These are phyloP conservation scores for Halteria grandinella DNA, from an alignment of 73 alveolate genomes.

Conservation along the genomic window DNA sequence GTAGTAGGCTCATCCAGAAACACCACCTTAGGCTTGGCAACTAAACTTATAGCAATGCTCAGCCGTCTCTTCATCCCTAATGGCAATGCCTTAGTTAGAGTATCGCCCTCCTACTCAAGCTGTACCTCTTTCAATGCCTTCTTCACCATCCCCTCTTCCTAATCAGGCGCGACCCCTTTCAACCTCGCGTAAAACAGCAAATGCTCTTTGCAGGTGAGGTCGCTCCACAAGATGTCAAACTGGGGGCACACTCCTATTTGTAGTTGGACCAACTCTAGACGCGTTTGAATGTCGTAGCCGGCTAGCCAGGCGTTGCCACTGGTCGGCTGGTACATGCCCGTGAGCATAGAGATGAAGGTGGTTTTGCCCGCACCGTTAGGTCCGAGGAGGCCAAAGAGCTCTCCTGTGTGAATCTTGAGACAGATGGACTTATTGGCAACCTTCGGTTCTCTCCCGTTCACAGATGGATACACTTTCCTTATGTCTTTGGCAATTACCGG, in stretches of 20 bases:
- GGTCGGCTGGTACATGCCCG: slow-evolving; percentile 87
- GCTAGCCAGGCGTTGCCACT: slow-evolving; percentile 92
- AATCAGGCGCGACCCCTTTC: slow-evolving; percentile 82
- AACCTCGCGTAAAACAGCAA: slow-evolving; percentile 82
- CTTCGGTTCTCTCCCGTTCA: slow-evolving; percentile 27
- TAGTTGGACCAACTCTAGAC: slow-evolving; percentile 74
- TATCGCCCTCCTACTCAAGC: slow-evolving; percentile 75
- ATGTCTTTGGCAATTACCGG: slow-evolving; percentile 70
- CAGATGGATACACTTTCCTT: slow-evolving; percentile 65
- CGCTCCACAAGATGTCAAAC: slow-evolving; percentile 91
- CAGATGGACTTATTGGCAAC: slow-evolving; percentile 75
- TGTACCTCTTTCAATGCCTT: slow-evolving; percentile 86
- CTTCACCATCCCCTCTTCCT: slow-evolving; percentile 69
- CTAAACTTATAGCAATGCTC: slow-evolving; percentile 86
- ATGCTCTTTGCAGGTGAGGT: slow-evolving; percentile 90
- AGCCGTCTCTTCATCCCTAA: slow-evolving; percentile 97
- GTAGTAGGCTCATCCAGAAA: slow-evolving; percentile 87
- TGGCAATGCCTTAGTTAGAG: slow-evolving; percentile 77
- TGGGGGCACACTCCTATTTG: slow-evolving; percentile 96
- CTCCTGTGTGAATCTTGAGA: slow-evolving; percentile 80
- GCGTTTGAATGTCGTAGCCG: slow-evolving; percentile 78
- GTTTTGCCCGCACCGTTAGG: slow-evolving; percentile 99
- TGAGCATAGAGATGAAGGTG: slow-evolving; percentile 84
- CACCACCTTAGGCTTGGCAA: slow-evolving; percentile 92
- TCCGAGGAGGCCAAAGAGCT: slow-evolving; percentile 94